Conservation (phyloP, 1,284 basidiomycete genomes). For the Ganoderma boninense region DNA sequence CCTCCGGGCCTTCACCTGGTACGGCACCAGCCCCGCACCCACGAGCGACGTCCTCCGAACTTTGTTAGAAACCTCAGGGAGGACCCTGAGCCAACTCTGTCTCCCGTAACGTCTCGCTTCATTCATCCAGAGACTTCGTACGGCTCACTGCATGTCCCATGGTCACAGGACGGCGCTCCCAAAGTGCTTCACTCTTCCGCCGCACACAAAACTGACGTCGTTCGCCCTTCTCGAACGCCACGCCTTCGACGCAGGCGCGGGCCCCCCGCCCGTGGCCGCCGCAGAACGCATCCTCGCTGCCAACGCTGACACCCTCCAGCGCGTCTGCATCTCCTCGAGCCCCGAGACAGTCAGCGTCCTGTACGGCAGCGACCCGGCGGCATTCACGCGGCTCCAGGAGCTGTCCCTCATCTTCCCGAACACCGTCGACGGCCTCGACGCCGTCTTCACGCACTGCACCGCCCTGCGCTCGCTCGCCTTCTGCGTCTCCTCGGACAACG, state of each 20-base stretch:
- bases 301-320: background rate
- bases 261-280: background rate
- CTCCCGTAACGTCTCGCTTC: slow-evolving; percentile 4
- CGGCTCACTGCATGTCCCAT: background rate
- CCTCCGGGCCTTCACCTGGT: slow-evolving; percentile 10
- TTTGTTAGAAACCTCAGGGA: background rate
- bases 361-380: background rate
- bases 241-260: background rate
- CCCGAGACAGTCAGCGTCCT: background rate
- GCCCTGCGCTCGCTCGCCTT: background rate
- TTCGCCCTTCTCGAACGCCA: slow-evolving; percentile 9
- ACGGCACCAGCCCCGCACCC: background rate
- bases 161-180: slow-evolving; percentile 5
- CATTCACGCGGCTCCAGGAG: slow-evolving; percentile 4
- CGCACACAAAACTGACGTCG: background rate
- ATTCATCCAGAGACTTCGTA: background rate
- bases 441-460: slow-evolving; percentile 3
- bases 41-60: background rate
- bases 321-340: slow-evolving; percentile 7
- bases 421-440: slow-evolving; percentile 8
- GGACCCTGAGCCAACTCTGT: slow-evolving; percentile 3
- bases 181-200: background rate
- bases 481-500: slow-evolving; percentile 3
- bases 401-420: slow-evolving; percentile 7
- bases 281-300: background rate